Evolutionary conservation across 768 basidiomycete genomes (phyloP).

Genomic region (Tylopilus sp.): DNA sequence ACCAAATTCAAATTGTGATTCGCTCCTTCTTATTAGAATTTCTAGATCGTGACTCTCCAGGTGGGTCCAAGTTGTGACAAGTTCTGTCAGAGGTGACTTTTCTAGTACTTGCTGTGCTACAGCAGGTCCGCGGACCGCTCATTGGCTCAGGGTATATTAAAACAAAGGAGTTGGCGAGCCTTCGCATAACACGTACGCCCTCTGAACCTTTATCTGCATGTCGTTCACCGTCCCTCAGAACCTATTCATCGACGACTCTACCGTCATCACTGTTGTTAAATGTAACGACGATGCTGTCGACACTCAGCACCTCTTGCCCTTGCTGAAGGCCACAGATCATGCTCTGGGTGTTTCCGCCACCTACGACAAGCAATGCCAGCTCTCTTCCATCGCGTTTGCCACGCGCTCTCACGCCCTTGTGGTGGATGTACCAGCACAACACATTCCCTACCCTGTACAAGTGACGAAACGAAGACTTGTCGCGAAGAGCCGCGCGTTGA

Average conservation of each 20-base stretch:
- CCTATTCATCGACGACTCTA: conserved; percentile 29
- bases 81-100: no score
- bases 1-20: no score
- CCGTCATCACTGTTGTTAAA: conserved; percentile 27
- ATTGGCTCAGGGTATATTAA: background rate
- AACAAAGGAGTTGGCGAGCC: background rate
- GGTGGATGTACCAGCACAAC: conserved; percentile 27
- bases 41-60: no score
- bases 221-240: conserved; percentile 30
- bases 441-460: background rate
- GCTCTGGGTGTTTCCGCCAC: conserved; percentile 42
- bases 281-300: conserved; percentile 28
- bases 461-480: conserved; percentile 1
- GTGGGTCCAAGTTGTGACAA: no score
- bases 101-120: conserved; percentile 14
- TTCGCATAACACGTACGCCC: conserved; percentile 2
- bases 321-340: conserved; percentile 27
- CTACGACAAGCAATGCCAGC: conserved; percentile 33
- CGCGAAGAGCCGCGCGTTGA: conserved; percentile 15
- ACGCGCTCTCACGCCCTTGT: conserved; percentile 34
- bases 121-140: background rate
- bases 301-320: conserved; percentile 19
- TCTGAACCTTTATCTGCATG: conserved; percentile 6
- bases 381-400: conserved; percentile 41
- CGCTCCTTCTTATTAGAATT: no score